These are phyloP conservation scores for Saccharomycopsis vini DNA, from an alignment of 805 yeast species.

Conservation along the genomic window DNA sequence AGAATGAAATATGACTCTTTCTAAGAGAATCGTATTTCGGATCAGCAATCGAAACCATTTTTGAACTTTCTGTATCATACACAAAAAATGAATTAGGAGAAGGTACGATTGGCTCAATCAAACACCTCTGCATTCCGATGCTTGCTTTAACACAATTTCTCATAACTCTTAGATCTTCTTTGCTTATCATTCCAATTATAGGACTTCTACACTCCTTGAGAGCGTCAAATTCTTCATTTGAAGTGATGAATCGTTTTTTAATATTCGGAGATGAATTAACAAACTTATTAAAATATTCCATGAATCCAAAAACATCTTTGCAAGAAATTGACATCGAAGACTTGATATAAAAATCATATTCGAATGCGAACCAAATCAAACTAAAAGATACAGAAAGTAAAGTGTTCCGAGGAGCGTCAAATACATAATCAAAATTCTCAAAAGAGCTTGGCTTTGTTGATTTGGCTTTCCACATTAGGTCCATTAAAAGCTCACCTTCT, in stretches of 20 bases:
- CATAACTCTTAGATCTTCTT: not conserved
- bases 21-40: slow-evolving; percentile 1
- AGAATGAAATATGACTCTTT: not conserved
- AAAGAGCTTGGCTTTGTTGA: slow-evolving; percentile 1
- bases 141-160: slow-evolving; percentile 6
- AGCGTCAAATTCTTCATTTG: slow-evolving; percentile 1
- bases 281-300: not conserved
- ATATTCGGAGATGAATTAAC: not conserved
- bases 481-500: slow-evolving; percentile 11
- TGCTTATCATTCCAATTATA: not conserved
- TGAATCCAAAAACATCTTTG: not conserved
- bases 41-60: not conserved
- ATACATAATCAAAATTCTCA: slow-evolving; percentile 4
- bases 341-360: slow-evolving; percentile 14
- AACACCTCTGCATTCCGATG: not conserved
- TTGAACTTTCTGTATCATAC: slow-evolving; percentile 1
- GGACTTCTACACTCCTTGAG: not conserved
- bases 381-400: slow-evolving; percentile 3
- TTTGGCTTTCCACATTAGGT: not conserved
- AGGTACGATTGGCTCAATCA: slow-evolving; percentile 11
- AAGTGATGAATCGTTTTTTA: not conserved
- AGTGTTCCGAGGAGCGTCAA: not conserved
- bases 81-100: not conserved
- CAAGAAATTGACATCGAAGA: slow-evolving; percentile 1
- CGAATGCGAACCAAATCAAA: slow-evolving; percentile 10